Conservation (phyloP, 306 rosid genomes). For the Acmispon strigosus region DNA sequence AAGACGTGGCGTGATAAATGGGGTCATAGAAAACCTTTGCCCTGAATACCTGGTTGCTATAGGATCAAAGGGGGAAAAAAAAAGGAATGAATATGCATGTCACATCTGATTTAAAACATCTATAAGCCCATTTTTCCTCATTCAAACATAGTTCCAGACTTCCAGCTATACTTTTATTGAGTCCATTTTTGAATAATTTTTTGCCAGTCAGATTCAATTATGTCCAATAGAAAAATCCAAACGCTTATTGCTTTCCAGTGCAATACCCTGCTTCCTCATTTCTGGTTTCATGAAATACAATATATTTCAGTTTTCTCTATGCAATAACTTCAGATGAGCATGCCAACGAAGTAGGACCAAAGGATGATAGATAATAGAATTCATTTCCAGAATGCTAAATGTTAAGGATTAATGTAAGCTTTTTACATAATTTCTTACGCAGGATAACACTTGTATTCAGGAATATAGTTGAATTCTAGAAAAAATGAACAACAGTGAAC, state of each 20-base stretch:
- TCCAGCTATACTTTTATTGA: neutral
- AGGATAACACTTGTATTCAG: neutral
- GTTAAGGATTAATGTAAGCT: neutral
- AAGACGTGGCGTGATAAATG: slow-evolving; percentile 84
- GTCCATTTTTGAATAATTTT: neutral
- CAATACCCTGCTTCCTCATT: neutral
- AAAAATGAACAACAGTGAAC: neutral
- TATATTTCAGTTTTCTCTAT: neutral
- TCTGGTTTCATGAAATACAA: neutral
- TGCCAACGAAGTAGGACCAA: neutral
- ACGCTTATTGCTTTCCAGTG: neutral
- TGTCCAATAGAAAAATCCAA: neutral
- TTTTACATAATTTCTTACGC: neutral
- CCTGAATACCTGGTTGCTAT: slow-evolving; percentile 54
- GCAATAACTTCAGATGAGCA: slow-evolving; percentile 6
- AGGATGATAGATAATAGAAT: neutral
- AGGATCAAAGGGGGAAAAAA: slow-evolving; percentile 6
- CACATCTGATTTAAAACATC: neutral
- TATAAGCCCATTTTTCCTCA: neutral
- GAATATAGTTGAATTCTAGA: slow-evolving; percentile 2
- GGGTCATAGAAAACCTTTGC: slow-evolving; percentile 63
- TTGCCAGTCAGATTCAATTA: neutral
- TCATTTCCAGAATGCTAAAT: neutral
- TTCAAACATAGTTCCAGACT: slow-evolving; percentile 1
- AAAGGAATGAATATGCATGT: neutral